Evolutionary conservation across 2,329 filamentous ascomycete genomes (phyloP).

Genomic region (Cordyceps javanica): DNA sequence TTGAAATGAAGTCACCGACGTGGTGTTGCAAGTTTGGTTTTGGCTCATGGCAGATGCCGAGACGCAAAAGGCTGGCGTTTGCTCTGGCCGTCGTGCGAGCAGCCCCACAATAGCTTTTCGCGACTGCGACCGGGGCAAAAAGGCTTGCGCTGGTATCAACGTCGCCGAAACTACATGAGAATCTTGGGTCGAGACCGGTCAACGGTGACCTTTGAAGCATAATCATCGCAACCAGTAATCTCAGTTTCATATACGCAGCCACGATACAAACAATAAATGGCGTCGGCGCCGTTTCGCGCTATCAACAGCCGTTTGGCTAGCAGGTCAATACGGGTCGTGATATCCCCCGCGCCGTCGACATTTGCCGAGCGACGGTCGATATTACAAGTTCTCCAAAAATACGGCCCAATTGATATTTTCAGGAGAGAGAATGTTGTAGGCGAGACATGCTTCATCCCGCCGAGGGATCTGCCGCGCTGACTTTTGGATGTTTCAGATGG

Average conservation of each 20-base stretch:
- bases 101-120: constrained; percentile 11
- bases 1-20: neutral
- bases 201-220: neutral
- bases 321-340: constrained; percentile 43
- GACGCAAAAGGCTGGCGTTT: neutral
- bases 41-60: neutral
- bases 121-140: neutral
- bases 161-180: neutral
- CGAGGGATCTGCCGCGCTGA: neutral
- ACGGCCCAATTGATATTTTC: constrained; percentile 47
- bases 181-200: neutral
- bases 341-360: constrained; percentile 43
- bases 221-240: neutral
- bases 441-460: neutral
- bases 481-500: neutral
- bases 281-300: constrained; percentile 5
- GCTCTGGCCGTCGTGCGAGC: neutral
- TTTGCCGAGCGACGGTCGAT: constrained; percentile 51
- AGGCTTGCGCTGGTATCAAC: neutral
- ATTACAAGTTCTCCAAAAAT: constrained; percentile 43
- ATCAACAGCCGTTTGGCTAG: constrained; percentile 19
- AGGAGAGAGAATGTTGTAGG: constrained; percentile 25
- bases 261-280: neutral
- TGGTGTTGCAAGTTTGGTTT: neutral
- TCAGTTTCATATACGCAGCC: neutral